Conservation (phyloP, 805 yeast genomes). For the Candida tibetensis region DNA sequence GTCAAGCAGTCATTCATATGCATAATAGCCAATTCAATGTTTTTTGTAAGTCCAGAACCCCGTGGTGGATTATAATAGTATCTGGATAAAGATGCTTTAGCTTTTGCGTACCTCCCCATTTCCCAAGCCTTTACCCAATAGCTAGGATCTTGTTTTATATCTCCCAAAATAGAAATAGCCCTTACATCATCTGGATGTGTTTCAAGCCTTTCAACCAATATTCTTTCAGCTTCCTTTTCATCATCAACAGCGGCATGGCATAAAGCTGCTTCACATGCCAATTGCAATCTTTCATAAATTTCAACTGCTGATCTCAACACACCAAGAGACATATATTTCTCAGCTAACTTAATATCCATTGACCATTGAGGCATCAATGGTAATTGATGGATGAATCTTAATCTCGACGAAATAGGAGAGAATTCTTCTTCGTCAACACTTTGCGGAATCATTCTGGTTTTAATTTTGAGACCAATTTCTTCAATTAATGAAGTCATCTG, state of each 20-base stretch:
- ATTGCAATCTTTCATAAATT: constrained; percentile 73
- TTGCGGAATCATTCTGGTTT: constrained; percentile 52
- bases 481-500: constrained; percentile 92
- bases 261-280: constrained; percentile 81
- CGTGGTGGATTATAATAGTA: constrained; percentile 67
- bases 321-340: constrained; percentile 81
- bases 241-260: constrained; percentile 87
- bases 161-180: constrained; percentile 82
- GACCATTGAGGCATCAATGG: constrained; percentile 83
- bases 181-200: constrained; percentile 73
- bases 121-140: constrained; percentile 89
- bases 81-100: constrained; percentile 78
- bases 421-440: constrained; percentile 26
- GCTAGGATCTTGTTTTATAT: constrained; percentile 69
- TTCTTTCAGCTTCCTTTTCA: constrained; percentile 58
- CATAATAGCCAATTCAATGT: constrained; percentile 52
- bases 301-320: constrained; percentile 83
- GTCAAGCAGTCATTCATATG: constrained; percentile 74
- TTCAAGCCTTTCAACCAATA: constrained; percentile 53
- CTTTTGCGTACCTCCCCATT: constrained; percentile 74
- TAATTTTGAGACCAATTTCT: constrained; percentile 71
- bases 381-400: constrained; percentile 68
- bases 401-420: constrained; percentile 49
- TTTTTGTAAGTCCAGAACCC: constrained; percentile 47
- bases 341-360: constrained; percentile 79